Base-by-base conservation (phyloP, 805 yeast species). In the Saturnispora sekii region DNA sequence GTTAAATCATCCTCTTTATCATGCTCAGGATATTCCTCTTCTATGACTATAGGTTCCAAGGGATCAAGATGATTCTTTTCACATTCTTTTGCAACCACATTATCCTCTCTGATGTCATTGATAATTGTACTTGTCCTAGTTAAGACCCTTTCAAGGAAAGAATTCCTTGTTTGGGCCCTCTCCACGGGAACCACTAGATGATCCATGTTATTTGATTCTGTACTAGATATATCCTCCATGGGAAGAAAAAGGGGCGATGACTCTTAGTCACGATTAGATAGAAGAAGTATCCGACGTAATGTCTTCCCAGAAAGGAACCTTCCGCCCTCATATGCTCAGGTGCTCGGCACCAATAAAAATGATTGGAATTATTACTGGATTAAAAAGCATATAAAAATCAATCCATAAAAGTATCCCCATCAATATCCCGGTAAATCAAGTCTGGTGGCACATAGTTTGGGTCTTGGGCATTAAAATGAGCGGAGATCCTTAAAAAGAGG, bases 341-440 rank as follows among this genome's bases (percentile, higher is more conserved):
- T 16, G 30, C 15, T 40, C 44, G 31, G 39, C 39, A 35, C 29
- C 47, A 12, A 18, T 34, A 14, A 32, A 35, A 11, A 39, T 40
- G 26, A 21, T 21, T 21, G 26, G 26, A 21, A 21, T 21, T 21
- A 21, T 5, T 21, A 21, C 26, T 6, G 26, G 26, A 21, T 21
- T 21, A 21, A 21, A 21, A 21, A 21, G 26, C 26, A 5, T 21
- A 21, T 21, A 21, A 6, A 35, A 34, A 28, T 21, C 32, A 21
- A 6, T 14, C 42, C 41, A 38, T 38, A 11, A 16, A 28, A 14
- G 33, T 33, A 32, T 35, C 44, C 8, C 39, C 37, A 32, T 40
- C 40, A 3, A 81, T 11, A 85, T 80, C 54, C 17, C 17, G 30
- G 5, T 39, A 40, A n/a, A 43, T 21, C 18, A 43, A 32, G 14